Conservation (phyloP, 2,329 filamentous ascomycete genomes). For the Passalora sequoiae region DNA sequence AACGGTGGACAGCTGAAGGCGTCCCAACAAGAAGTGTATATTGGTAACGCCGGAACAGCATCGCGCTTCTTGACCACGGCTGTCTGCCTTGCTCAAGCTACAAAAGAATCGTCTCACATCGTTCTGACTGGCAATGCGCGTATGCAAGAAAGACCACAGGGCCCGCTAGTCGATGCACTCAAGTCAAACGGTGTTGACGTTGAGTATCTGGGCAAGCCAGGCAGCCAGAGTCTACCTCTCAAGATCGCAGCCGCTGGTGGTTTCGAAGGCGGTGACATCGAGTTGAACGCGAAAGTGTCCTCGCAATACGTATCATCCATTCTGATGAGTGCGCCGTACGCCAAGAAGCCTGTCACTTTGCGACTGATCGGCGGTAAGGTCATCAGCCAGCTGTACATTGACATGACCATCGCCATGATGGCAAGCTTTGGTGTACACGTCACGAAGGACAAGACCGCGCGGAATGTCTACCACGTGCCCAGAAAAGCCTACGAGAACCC, state of each 20-base stretch:
- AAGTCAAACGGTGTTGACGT: slow-evolving; percentile 80
- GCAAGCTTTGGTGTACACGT: slow-evolving; percentile 80
- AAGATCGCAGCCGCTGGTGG: slow-evolving; percentile 76
- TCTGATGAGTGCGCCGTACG: slow-evolving; percentile 94
- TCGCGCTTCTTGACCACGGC: slow-evolving; percentile 93
- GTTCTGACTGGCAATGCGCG: slow-evolving; percentile 87
- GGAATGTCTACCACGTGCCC: slow-evolving; percentile 91
- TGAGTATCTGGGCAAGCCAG: slow-evolving; percentile 75
- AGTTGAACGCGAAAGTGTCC: slow-evolving; percentile 89
- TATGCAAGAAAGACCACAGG: slow-evolving; percentile 95
- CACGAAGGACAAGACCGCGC: slow-evolving; percentile 67
- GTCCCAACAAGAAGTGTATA: slow-evolving; percentile 71
- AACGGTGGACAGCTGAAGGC: slow-evolving; percentile 82
- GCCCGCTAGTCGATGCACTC: slow-evolving; percentile 84
- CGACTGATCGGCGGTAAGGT: slow-evolving; percentile 92
- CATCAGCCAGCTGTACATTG: slow-evolving; percentile 94
- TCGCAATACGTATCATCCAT: slow-evolving; percentile 99
- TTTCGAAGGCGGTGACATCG: slow-evolving; percentile 79
- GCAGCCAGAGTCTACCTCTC: slow-evolving; percentile 79
- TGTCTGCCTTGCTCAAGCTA: slow-evolving; percentile 71
- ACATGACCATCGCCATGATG: slow-evolving; percentile 99
- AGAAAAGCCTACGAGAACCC: slow-evolving; percentile 79
- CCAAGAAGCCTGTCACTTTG: slow-evolving; percentile 86
- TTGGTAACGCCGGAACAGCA: slow-evolving; percentile 94
- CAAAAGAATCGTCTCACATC: slow-evolving; percentile 58